These are phyloP conservation scores for Microdochium nivale DNA, from an alignment of 2,329 filamentous ascomycete species.

Conservation along the genomic window DNA sequence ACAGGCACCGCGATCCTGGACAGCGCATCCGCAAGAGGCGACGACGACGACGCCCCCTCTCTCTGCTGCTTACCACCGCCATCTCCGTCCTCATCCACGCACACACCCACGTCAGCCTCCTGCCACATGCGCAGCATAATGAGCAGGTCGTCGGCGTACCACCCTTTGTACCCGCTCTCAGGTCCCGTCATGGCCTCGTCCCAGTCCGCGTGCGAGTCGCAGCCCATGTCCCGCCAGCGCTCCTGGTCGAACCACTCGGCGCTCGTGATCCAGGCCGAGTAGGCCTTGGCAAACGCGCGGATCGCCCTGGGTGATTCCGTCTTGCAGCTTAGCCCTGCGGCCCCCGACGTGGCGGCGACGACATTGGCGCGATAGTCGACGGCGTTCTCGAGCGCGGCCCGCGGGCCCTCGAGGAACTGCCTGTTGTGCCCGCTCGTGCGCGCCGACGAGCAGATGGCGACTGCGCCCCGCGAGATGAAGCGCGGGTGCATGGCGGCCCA, in stretches of 20 bases:
- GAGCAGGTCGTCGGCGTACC: conserved; percentile 34
- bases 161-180: conserved; percentile 20
- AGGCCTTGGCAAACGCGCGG: conserved; percentile 33
- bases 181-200: conserved; percentile 16
- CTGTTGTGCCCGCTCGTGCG: conserved; percentile 36
- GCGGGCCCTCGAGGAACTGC: conserved; percentile 37
- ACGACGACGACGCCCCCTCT: too few relatives aligned
- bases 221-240: conserved; percentile 26
- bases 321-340: conserved; percentile 9
- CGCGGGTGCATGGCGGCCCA: conserved; percentile 34
- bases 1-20: conserved; percentile 52
- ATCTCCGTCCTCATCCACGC: conserved; percentile 9
- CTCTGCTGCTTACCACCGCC: too few relatives aligned
- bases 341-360: background rate
- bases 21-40: conserved; percentile 26
- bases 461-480: conserved; percentile 24
- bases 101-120: conserved; percentile 22
- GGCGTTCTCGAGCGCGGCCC: conserved; percentile 28
- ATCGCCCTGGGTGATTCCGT: conserved; percentile 25
- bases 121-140: conserved; percentile 35
- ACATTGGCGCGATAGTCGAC: conserved; percentile 28
- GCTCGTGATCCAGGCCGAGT: conserved; percentile 37
- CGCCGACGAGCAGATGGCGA: conserved; percentile 36
- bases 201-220: conserved; percentile 27
- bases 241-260: conserved; percentile 33